A percentile compares a stretch with the other conserved stretches of the same genome.
These are phyloP conservation scores for Trichoderma afroharzianum DNA, from an alignment of 2,329 filamentous ascomycete species.

Conservation along the genomic window DNA sequence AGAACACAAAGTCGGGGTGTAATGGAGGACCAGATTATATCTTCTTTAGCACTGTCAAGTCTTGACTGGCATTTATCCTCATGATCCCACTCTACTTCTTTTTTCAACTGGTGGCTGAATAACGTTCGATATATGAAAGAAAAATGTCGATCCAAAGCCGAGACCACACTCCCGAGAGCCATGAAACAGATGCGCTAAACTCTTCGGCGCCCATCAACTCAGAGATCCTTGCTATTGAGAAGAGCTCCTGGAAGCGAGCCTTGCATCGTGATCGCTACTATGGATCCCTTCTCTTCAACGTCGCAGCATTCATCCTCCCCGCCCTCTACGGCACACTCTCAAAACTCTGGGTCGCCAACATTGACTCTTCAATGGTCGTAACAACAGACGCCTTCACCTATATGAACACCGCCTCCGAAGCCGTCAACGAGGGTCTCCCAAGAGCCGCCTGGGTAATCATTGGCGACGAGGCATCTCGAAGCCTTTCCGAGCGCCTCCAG, in stretches of 20 bases:
- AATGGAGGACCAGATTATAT: not conserved
- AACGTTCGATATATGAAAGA: not conserved
- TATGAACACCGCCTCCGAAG: slow-evolving; percentile 62
- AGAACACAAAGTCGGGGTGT: not conserved
- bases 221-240: not conserved
- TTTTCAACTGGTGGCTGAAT: not conserved
- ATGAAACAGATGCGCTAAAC: not conserved
- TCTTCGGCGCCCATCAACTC: not conserved
- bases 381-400: slow-evolving; percentile 58
- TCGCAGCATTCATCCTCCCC: slow-evolving; percentile 59
- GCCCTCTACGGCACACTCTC: slow-evolving; percentile 64
- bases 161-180: not conserved
- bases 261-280: slow-evolving; percentile 37
- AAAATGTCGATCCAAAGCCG: not conserved
- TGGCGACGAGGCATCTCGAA: slow-evolving; percentile 57
- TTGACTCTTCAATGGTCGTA: slow-evolving; percentile 50
- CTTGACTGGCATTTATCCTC: not conserved
- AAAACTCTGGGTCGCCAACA: slow-evolving; percentile 68
- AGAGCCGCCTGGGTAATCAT: slow-evolving; percentile 66
- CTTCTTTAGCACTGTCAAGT: not conserved
- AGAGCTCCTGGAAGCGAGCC: not conserved
- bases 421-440: slow-evolving; percentile 69
- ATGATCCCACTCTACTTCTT: not conserved
- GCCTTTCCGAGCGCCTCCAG: slow-evolving; percentile 47
- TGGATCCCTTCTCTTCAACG: slow-evolving; percentile 60